A percentile compares a stretch with the other conserved stretches of the same genome.
phyloP scores from a whole-genome alignment of 495 filamentous ascomycete species.

The Trichoderma asperelloides region DNA sequence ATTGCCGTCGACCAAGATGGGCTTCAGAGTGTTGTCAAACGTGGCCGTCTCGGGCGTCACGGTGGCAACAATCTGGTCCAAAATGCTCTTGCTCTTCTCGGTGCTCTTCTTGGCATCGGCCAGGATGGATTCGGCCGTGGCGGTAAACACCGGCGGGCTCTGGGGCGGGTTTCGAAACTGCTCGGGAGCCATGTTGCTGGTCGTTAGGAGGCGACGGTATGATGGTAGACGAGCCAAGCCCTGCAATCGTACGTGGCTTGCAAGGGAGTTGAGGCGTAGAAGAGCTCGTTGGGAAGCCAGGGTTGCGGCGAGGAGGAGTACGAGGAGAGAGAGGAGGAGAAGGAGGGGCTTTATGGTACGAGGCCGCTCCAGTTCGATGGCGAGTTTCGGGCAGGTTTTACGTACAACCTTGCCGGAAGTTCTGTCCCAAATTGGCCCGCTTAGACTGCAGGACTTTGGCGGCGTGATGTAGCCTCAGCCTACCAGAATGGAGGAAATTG shows the following conservation, averaged over 20 bases:
- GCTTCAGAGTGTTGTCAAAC: constrained; percentile 56
- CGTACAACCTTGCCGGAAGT: neutral
- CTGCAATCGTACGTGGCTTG: constrained; percentile 41
- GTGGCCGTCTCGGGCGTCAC: constrained; percentile 56
- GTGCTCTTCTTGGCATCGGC: constrained; percentile 70
- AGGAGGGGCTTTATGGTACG: constrained; percentile 22
- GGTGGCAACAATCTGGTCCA: constrained; percentile 65
- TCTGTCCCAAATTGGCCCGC: constrained; percentile 5
- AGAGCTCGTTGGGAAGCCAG: constrained; percentile 67
- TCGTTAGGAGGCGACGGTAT: constrained; percentile 16
- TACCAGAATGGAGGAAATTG: neutral
- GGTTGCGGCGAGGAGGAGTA: constrained; percentile 54
- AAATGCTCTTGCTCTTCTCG: constrained; percentile 53
- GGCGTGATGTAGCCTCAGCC: neutral
- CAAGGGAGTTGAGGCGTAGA: constrained; percentile 53
- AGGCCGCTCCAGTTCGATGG: constrained; percentile 33
- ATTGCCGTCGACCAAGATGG: constrained; percentile 62
- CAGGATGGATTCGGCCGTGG: constrained; percentile 67
- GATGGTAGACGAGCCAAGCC: constrained; percentile 20
- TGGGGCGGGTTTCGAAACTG: constrained; percentile 69
- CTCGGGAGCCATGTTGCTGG: constrained; percentile 25
- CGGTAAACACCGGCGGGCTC: constrained; percentile 75
- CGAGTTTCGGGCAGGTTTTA: constrained; percentile 2
- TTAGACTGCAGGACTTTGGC: neutral
- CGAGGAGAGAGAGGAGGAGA: constrained; percentile 48